Conservation (phyloP, 116 monocot species). For the Posidonia oceanica region DNA sequence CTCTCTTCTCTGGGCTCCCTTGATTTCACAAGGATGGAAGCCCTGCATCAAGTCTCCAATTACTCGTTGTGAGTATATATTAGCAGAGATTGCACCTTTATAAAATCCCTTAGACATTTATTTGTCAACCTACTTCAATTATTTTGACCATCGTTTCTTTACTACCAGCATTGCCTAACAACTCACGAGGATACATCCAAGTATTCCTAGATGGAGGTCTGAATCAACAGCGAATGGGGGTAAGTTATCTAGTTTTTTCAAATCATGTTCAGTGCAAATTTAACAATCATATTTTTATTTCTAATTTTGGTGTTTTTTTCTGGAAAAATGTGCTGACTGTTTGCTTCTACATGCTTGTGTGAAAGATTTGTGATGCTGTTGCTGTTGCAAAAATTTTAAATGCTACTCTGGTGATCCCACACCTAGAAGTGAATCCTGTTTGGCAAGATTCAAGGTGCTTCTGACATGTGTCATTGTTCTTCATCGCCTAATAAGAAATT, state of each 20-base stretch:
- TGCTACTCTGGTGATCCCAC: slow-evolving; percentile 90
- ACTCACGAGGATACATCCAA: slow-evolving; percentile 67
- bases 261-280: too few relatives aligned
- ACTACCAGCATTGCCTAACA: slow-evolving; percentile 2
- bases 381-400: slow-evolving; percentile 92
- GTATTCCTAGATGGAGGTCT: slow-evolving; percentile 97
- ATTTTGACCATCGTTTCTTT: background rate
- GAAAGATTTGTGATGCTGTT: slow-evolving; percentile 95
- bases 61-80: slow-evolving; percentile 24
- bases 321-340: background rate
- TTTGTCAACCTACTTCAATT: background rate
- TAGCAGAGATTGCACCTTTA: background rate
- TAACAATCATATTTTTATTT: too few relatives aligned
- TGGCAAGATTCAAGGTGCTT: slow-evolving; percentile 91
- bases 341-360: slow-evolving; percentile 1
- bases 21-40: slow-evolving; percentile 78
- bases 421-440: slow-evolving; percentile 90
- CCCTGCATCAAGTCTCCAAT: slow-evolving; percentile 29
- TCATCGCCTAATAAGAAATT: background rate
- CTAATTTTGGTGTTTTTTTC: too few relatives aligned
- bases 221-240: slow-evolving; percentile 99
- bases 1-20: slow-evolving; percentile 71
- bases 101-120: background rate
- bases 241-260: slow-evolving; percentile 13
- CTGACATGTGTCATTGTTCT: background rate